These are phyloP conservation scores for Cyclotella distinguenda DNA, from an alignment of 108 stramenopile genomes.

Conservation along the genomic window DNA sequence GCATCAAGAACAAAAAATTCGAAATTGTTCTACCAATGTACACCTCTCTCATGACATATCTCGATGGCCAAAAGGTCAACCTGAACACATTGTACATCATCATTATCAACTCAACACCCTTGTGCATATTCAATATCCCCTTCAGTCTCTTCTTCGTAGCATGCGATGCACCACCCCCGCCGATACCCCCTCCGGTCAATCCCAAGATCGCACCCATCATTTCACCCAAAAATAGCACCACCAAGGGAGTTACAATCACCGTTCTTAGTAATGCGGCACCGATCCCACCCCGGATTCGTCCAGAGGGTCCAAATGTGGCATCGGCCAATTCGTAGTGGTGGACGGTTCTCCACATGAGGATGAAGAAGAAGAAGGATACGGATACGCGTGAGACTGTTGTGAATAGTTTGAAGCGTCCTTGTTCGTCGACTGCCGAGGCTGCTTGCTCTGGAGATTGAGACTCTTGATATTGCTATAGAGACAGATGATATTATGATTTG, in stretches of 20 bases:
- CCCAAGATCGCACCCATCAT: slow-evolving; percentile 70
- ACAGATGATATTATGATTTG: slow-evolving; percentile 3
- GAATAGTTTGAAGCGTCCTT: slow-evolving; percentile 76
- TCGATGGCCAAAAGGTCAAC: slow-evolving; percentile 58
- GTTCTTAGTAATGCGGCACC: slow-evolving; percentile 31
- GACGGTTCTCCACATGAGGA: slow-evolving; percentile 83
- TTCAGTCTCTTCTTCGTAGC: slow-evolving; percentile 74
- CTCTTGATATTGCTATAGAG: slow-evolving; percentile 26
- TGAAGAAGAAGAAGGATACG: slow-evolving; percentile 75
- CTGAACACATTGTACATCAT: slow-evolving; percentile 70
- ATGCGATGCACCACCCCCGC: slow-evolving; percentile 30
- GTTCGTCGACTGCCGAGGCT: slow-evolving; percentile 56
- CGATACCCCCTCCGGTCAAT: slow-evolving; percentile 41
- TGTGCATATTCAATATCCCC: slow-evolving; percentile 82
- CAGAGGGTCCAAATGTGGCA: slow-evolving; percentile 38
- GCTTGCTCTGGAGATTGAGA: slow-evolving; percentile 26
- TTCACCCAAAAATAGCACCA: slow-evolving; percentile 71
- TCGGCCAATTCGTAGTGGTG: slow-evolving; percentile 84
- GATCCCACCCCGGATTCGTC: no score
- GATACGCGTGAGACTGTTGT: slow-evolving; percentile 71
- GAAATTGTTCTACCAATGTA: slow-evolving; percentile 75
- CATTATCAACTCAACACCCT: slow-evolving; percentile 63
- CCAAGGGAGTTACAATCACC: slow-evolving; percentile 50
- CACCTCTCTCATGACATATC: slow-evolving; percentile 66
- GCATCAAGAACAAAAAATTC: slow-evolving; percentile 78